Evolutionary conservation across 2,329 filamentous ascomycete genomes (phyloP).

Genomic region (Pestalotiopsis sp.): DNA sequence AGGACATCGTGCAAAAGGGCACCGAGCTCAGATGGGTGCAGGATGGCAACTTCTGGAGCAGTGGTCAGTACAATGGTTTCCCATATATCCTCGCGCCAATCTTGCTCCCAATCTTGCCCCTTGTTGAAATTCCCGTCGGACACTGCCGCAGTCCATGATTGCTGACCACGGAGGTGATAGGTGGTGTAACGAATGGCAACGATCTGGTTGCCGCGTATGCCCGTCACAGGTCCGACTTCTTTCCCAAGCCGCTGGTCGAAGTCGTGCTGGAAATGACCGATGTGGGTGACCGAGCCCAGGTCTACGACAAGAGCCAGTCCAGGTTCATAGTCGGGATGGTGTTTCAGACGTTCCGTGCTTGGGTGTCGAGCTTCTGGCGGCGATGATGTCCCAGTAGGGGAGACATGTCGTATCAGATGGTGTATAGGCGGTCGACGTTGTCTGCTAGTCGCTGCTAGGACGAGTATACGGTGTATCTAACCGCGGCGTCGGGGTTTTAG

Average conservation of each 20-base stretch:
- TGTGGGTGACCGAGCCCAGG: conserved; percentile 48
- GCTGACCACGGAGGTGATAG: conserved; percentile 26
- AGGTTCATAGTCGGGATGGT: conserved; percentile 33
- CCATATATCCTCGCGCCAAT: not conserved
- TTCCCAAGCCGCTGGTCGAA: conserved; percentile 46
- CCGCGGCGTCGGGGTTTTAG: not conserved
- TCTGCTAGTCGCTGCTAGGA: not conserved
- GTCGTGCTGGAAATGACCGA: conserved; percentile 45
- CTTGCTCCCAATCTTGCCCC: too few relatives aligned
- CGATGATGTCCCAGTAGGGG: not conserved
- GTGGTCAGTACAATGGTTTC: conserved; percentile 39
- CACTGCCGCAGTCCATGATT: not conserved
- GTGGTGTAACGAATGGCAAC: conserved; percentile 58
- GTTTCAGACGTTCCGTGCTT: conserved; percentile 40
- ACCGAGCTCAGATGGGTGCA: conserved; percentile 50
- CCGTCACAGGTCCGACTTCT: conserved; percentile 39
- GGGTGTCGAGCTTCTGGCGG: conserved; percentile 18
- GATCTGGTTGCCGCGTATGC: conserved; percentile 56
- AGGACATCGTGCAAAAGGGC: conserved; percentile 42
- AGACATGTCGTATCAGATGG: not conserved
- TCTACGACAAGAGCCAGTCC: conserved; percentile 40
- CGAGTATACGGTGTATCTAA: not conserved
- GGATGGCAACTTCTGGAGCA: conserved; percentile 57
- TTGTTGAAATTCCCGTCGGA: not conserved
- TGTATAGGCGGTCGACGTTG: not conserved